Base-by-base conservation (phyloP, 1,284 basidiomycete genomes). In the Porogramme epimiltina region DNA sequence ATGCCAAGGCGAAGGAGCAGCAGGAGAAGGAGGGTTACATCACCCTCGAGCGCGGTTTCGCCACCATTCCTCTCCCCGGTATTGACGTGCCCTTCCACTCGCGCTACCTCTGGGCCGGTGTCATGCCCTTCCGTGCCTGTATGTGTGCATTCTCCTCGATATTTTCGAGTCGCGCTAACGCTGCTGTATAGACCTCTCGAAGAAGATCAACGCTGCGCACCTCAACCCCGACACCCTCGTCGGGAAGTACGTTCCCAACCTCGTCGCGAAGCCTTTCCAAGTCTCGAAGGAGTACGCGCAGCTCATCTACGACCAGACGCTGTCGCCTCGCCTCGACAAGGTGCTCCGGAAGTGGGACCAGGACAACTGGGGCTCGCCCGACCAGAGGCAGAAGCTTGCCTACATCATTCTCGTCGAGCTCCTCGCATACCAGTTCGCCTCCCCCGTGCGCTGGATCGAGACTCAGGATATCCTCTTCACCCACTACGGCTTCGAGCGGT, bases 31-130 rank as follows among this genome's bases (percentile, higher is more conserved):
- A 93, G 53, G 94, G 93, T n/a, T 85, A 91, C 61, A 93, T 99
- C 74, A 90, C 90, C 62, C 86, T 99, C 49, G 95, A 99, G 68
- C 90, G 96, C 63, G 96, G 96, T 10, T 98, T 95, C 65, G 95
- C 93, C 0, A 95, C 94, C 9, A 97, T 98, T 58, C 95, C 95
- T 49, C 81, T 98, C 11, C 93, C 96, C 31, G 96, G 96, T 64
- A 98, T 99, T 65, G 96, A 99, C 65, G 96, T 99, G 11, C 96
- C 97, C 11, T 99, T 99, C 91, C 96, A 99, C 73, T 95, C 96
- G 9, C 89, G 93, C 62, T 98, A 98, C 76, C 84, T 99, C 42
- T 95, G 96, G 97, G 94, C 95, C 26, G 97, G 96, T 70, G 97
- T 99, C 45, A 85, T 98, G 85, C 94, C 93, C 3, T 96, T 96